Evolutionary conservation across 352 stramenopile genomes (phyloP), one percentile per base, ranked within the genome.

Genomic region (Pythium biforme): DNA sequence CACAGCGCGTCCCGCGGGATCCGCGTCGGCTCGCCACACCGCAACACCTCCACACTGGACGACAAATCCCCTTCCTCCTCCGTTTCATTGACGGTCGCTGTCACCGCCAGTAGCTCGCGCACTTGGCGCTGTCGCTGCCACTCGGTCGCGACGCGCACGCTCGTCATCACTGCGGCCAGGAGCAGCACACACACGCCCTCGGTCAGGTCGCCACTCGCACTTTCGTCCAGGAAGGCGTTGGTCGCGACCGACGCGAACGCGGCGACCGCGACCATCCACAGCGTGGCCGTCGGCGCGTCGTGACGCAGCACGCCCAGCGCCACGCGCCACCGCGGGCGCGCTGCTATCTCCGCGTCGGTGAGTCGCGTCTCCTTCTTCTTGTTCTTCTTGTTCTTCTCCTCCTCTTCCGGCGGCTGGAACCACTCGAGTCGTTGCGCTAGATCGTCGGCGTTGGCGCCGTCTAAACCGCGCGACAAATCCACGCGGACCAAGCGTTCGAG

Each of bases 171-270:
- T 31, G 34, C 12, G 3, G 45, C 55, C 26, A 55, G 25, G 14
- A 45, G 22, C 55, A 55, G 20, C 12, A 62, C 19, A 26, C 53
- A 59, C 53, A n/a, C 40, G 39, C 22, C n/a, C 19, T 59, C 45
- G 19, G 15, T 50, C 40, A 26, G 8, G 49, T 40, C 23, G 51
- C 26, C 22, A 11, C 4, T 12, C 19, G 20, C 22, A 8, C 23
- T 31, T 12, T 33, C 2, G 14, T 17, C 6, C 11, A 58, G 0
- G 8, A 27, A 3, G 19, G 17, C 10, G 22, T 34, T 25, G 15
- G 31, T 20, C 4, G 26, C 37, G 5, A 31, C n/a, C n/a, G n/a
- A 12, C 14, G 27, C 7, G n/a, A 23, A 7, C 27, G 33, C 26
- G 12, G 11, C 20, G 29, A 55, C 4, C 26, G 37, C 33, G n/a